A percentile compares a stretch with the other conserved stretches of the same genome.
These are phyloP conservation scores for Rhynchospora breviuscula DNA, from an alignment of 176 grass and related monocot species.

Conservation along the genomic window DNA sequence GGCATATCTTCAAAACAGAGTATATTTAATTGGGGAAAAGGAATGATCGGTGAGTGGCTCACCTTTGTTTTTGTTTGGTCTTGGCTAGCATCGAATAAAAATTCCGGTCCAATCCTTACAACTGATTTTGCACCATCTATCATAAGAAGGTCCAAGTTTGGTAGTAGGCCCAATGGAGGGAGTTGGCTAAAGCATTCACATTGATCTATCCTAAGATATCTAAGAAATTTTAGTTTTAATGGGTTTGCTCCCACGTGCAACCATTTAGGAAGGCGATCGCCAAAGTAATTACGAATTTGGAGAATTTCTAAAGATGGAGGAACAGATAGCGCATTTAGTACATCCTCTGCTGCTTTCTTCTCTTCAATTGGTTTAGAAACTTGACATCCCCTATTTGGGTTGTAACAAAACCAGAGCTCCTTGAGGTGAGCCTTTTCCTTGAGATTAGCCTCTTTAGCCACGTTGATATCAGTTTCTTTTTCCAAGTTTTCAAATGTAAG, in stretches of 20 bases:
- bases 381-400: not conserved
- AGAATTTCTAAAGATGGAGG: not conserved
- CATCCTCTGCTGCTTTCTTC: not conserved
- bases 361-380: not conserved
- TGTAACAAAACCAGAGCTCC: not conserved
- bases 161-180: not conserved
- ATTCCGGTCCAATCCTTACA: not conserved
- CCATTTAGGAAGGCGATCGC: not conserved
- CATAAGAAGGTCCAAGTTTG: not conserved
- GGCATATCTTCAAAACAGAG: not conserved
- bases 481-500: slow-evolving; percentile 15
- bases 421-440: not conserved
- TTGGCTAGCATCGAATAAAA: not conserved
- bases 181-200: not conserved
- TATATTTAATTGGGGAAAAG: not conserved
- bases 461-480: not conserved
- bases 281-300: not conserved
- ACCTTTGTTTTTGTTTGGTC: too few relatives aligned
- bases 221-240: not conserved
- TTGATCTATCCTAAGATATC: not conserved
- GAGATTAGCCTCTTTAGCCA: not conserved
- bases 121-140: not conserved
- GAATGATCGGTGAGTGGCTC: not conserved
- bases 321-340: not conserved
- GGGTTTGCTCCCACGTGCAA: not conserved